Percentiles rank a stretch among this genome's conserved stretches.
phyloP scores from a whole-genome alignment of 192 early-diverging fungal genomes.

The Thoreauomyces humboldtii region DNA sequence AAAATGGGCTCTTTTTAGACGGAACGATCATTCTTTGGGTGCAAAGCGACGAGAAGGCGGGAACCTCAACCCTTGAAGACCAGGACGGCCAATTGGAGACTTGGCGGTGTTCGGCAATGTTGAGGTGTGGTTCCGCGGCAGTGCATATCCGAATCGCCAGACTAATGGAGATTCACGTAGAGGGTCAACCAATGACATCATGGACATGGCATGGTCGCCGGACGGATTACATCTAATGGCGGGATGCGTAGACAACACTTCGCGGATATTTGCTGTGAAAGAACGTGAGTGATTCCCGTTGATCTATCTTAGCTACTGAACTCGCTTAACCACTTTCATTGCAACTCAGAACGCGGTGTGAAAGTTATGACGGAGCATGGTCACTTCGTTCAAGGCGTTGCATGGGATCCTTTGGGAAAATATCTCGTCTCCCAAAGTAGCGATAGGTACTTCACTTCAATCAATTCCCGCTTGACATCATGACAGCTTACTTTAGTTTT shows the following conservation, averaged over 20 bases:
- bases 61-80: constrained; percentile 27
- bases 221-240: constrained; percentile 77
- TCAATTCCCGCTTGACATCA: not conserved
- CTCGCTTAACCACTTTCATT: too few species aligned
- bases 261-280: constrained; percentile 78
- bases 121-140: not conserved
- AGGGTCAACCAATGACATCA: constrained; percentile 78
- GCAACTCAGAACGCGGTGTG: too few species aligned
- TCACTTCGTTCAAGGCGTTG: constrained; percentile 95
- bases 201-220: constrained; percentile 93
- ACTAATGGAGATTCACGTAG: constrained; percentile 24
- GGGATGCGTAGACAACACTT: constrained; percentile 84
- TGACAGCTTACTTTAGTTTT: not conserved
- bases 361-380: constrained; percentile 72
- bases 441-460: constrained; percentile 67
- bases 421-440: constrained; percentile 90
- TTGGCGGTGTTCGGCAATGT: constrained; percentile 53
- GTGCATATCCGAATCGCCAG: not conserved
- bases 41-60: constrained; percentile 56
- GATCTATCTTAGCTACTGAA: too few species aligned
- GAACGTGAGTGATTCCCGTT: constrained; percentile 62
- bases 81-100: constrained; percentile 63
- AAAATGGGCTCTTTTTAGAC: constrained; percentile 51
- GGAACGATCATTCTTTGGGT: constrained; percentile 85
- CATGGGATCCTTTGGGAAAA: constrained; percentile 88